Evolutionary conservation across 148 eudicot genomes (phyloP).

Genomic region (Cornus kousa): DNA sequence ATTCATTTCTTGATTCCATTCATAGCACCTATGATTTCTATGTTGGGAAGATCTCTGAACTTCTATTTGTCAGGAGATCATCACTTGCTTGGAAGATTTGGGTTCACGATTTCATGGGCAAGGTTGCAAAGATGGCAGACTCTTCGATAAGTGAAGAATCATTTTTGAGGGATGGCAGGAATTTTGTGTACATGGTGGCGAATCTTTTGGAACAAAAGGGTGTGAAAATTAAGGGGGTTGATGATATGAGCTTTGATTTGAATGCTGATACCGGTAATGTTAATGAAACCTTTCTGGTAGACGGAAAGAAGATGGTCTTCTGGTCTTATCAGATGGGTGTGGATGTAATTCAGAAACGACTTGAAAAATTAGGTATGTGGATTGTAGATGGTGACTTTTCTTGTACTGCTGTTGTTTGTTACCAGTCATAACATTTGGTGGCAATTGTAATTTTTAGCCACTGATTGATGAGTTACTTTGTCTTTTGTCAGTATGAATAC

Average conservation of each 20-base stretch:
- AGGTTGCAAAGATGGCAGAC: conserved; percentile 26
- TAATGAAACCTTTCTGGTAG: conserved; percentile 33
- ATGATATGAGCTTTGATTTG: conserved; percentile 39
- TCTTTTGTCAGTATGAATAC: not conserved
- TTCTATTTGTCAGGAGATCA: conserved; percentile 49
- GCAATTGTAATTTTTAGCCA: not conserved
- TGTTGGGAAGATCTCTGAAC: conserved; percentile 36
- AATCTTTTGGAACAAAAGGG: conserved; percentile 38
- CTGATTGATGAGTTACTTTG: not conserved
- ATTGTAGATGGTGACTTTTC: conserved; percentile 60
- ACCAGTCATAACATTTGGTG: conserved; percentile 38
- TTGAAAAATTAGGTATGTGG: conserved; percentile 63
- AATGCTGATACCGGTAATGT: conserved; percentile 25
- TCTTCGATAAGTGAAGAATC: conserved; percentile 29
- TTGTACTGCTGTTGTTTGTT: conserved; percentile 78
- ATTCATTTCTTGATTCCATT: conserved; percentile 30
- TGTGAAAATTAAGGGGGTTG: conserved; percentile 30
- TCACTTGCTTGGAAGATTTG: conserved; percentile 47
- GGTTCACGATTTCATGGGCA: conserved; percentile 35
- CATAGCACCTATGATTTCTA: conserved; percentile 40
- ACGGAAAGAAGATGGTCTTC: conserved; percentile 39
- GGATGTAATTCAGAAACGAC: conserved; percentile 41
- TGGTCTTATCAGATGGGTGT: conserved; percentile 55
- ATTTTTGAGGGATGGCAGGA: conserved; percentile 10
- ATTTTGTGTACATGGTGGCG: conserved; percentile 35